phyloP scores from a whole-genome alignment of 2,329 filamentous ascomycete genomes.

The Colletotrichum simmondsii region DNA sequence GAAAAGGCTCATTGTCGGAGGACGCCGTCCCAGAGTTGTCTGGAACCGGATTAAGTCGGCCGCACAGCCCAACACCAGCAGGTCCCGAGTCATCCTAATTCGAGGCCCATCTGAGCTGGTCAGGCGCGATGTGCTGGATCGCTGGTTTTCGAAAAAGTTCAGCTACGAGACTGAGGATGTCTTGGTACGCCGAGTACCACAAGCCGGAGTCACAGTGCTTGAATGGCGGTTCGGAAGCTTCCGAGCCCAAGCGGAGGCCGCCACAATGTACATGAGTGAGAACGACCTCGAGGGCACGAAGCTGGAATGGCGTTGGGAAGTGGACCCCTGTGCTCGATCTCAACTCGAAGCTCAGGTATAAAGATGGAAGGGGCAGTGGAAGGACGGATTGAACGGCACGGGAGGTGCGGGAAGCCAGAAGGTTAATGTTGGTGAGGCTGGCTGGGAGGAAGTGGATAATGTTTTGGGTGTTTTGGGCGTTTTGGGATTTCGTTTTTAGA shows the following conservation, averaged over 20 bases:
- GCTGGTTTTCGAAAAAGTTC: not conserved
- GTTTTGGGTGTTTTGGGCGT: not conserved
- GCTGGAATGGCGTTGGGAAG: not conserved
- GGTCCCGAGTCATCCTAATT: conserved; percentile 1
- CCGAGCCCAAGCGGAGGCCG: not conserved
- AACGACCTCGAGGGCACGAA: not conserved
- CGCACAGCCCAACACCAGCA: not conserved
- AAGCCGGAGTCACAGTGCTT: not conserved
- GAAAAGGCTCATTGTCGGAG: not conserved
- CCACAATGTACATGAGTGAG: not conserved
- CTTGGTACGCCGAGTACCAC: not conserved
- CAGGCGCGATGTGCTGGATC: not conserved
- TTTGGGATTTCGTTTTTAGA: not conserved
- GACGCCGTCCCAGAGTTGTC: not conserved
- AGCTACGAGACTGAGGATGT: conserved; percentile 5
- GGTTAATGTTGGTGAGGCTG: not conserved
- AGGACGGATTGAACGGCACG: not conserved
- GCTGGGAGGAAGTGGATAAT: not conserved
- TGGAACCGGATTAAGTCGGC: conserved; percentile 19
- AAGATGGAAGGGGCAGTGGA: too few relatives aligned
- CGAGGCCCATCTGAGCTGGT: not conserved
- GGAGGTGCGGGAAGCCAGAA: not conserved
- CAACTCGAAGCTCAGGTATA: not conserved
- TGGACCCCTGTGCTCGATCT: not conserved
- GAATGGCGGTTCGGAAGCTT: conserved; percentile 24